phyloP scores from a whole-genome alignment of 73 alveolate species.

The Uronychia binucleata region DNA sequence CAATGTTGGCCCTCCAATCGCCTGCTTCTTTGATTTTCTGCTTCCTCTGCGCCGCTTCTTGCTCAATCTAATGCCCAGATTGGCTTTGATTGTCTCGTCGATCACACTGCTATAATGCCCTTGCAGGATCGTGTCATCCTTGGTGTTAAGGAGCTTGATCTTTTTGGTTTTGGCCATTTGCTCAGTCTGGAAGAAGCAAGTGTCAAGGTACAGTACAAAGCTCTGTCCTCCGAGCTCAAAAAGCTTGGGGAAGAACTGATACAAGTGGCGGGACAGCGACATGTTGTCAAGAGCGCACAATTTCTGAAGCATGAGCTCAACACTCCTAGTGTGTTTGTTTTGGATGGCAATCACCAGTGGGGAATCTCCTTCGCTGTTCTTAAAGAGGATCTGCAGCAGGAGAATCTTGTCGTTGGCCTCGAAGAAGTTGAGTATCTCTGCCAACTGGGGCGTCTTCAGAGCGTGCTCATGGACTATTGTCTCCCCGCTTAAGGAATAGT shows the following conservation, averaged over 20 bases:
- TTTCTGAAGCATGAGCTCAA: background rate
- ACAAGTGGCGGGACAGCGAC: background rate
- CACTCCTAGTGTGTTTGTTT: background rate
- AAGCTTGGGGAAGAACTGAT: background rate
- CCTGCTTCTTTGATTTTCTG: background rate
- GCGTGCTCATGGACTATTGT: background rate
- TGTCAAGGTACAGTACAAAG: background rate
- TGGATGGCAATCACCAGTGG: background rate
- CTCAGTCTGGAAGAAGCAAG: constrained; percentile 21
- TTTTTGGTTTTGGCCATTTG: background rate
- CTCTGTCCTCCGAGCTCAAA: background rate
- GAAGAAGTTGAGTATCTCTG: background rate
- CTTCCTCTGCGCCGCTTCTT: background rate
- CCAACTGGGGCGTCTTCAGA: background rate
- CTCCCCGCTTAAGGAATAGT: background rate
- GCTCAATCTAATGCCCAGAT: background rate
- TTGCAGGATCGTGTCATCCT: background rate
- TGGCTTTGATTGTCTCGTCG: background rate
- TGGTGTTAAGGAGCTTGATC: background rate
- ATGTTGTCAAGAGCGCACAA: background rate
- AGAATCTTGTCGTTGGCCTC: background rate
- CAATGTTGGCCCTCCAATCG: background rate
- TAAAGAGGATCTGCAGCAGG: no score
- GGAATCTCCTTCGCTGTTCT: background rate
- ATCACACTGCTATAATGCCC: no score